Evolutionary conservation across 306 rosid genomes (phyloP), one percentile per base, ranked within the genome.

Genomic region (Styphnolobium japonicum): DNA sequence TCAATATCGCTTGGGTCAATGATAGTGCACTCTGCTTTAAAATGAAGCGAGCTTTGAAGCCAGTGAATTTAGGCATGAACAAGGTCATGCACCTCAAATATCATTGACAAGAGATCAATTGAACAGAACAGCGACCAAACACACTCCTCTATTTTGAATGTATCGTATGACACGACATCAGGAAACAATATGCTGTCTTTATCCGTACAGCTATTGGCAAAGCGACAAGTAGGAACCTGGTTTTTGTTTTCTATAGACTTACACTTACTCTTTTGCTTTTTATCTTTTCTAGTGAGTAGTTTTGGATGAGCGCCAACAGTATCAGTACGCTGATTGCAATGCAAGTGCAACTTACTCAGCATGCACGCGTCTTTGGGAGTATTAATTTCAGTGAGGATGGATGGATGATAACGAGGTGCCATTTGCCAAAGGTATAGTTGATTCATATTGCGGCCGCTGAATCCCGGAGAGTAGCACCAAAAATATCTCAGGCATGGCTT

Each of bases 401-500:
- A 27, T 27, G 31, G 31, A 27, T 27, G 31, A 27, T 27, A 5
- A 22, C 11, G 25, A 19, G 2, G 22, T 67, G 76, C 65, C 83
- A 80, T 71, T 71, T 80, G 78, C 36, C 61, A 4, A 23, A 48
- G 73, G 3, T 15, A 4, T 4, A 33, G 33, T 19, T 14, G 48
- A 72, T 80, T 4, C 79, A 9, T 51, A 0, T 5, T 27, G 74
- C 74, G 74, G 75, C 49, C 51, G 39, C 19, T 23, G 25, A 48
- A 48, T 63, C 37, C 46, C 34, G 2, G 10, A 3, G 5, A 9
- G 46, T 21, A 27, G 33, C 45, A 45, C 11, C 46, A 19, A 22
- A 77, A 29, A 37, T 58, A 31, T 56, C 33, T 42, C 12, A 2
- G 80, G 80, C 80, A 81, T 81, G 85, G 0, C 45, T 56, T 81